phyloP scores from a whole-genome alignment of 2,329 filamentous ascomycete species.

The Clonostachys rosea region DNA sequence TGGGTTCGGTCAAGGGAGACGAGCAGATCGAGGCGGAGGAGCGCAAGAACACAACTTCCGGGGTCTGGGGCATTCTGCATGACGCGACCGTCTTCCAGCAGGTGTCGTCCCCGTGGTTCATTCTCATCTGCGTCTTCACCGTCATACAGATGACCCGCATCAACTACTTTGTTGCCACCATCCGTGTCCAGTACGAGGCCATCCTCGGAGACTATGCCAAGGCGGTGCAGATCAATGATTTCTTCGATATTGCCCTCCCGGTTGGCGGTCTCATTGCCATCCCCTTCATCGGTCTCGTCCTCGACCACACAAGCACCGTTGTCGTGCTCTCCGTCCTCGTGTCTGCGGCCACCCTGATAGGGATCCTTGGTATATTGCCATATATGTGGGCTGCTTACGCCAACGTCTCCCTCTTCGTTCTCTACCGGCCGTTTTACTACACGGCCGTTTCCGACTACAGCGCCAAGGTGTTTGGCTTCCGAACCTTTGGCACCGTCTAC shows the following conservation, averaged over 20 bases:
- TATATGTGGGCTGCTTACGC: conserved; percentile 66
- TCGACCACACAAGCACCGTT: conserved; percentile 72
- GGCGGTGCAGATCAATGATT: conserved; percentile 70
- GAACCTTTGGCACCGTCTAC: conserved; percentile 92
- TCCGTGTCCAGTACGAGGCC: conserved; percentile 75
- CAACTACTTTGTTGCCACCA: conserved; percentile 90
- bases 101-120: conserved; percentile 77
- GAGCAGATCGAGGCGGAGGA: conserved; percentile 65
- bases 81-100: conserved; percentile 66
- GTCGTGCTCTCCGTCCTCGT: conserved; percentile 70
- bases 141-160: conserved; percentile 74
- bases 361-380: conserved; percentile 70
- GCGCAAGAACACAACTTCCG: conserved; percentile 63
- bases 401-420: conserved; percentile 74
- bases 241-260: conserved; percentile 77
- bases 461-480: conserved; percentile 89
- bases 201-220: conserved; percentile 59
- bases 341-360: conserved; percentile 66
- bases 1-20: conserved; percentile 59
- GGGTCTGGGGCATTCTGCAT: conserved; percentile 86
- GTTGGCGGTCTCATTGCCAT: conserved; percentile 80
- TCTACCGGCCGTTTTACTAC: conserved; percentile 88
- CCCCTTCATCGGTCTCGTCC: conserved; percentile 76
- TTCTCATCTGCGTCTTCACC: conserved; percentile 79
- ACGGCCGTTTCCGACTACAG: conserved; percentile 85